phyloP scores from a whole-genome alignment of 176 grass and related monocot genomes.

The Aegilops sharonensis region DNA sequence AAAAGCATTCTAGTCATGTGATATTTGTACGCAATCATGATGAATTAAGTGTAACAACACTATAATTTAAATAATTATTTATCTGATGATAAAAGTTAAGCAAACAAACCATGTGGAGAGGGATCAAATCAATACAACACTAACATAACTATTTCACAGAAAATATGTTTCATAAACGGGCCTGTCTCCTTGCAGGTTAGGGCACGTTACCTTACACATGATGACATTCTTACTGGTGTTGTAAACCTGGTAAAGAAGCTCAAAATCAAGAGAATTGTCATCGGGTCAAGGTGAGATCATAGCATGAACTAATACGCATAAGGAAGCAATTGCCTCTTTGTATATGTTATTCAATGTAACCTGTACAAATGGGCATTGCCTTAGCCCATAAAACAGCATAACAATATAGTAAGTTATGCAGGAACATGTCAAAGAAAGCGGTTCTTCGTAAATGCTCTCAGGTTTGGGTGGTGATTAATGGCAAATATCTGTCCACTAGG shows the following conservation, averaged over 20 bases:
- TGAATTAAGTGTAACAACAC: not conserved
- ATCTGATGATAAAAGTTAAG: not conserved
- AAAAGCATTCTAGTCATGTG: not conserved
- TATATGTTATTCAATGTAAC: not conserved
- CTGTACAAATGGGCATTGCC: not conserved
- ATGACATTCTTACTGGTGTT: slow-evolving; percentile 46
- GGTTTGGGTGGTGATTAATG: slow-evolving; percentile 45
- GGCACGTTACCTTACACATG: slow-evolving; percentile 34
- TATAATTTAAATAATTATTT: not conserved
- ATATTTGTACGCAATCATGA: not conserved
- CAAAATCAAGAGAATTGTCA: slow-evolving; percentile 43
- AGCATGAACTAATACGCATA: not conserved
- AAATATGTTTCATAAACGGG: not conserved
- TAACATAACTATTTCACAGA: not conserved
- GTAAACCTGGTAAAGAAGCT: slow-evolving; percentile 44
- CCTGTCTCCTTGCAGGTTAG: slow-evolving; percentile 36
- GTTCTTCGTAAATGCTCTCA: slow-evolving; percentile 37
- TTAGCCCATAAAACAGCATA: not conserved
- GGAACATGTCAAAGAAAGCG: slow-evolving; percentile 42
- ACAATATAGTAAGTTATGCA: slow-evolving; percentile 29
- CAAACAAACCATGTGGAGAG: not conserved
- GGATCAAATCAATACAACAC: not conserved
- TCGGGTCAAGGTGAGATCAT: slow-evolving; percentile 49
- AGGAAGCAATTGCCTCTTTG: not conserved
- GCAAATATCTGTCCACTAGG: slow-evolving; percentile 52